Base-by-base conservation (phyloP, 2,329 filamentous ascomycete genomes). In the Ceratocystis papillata region DNA sequence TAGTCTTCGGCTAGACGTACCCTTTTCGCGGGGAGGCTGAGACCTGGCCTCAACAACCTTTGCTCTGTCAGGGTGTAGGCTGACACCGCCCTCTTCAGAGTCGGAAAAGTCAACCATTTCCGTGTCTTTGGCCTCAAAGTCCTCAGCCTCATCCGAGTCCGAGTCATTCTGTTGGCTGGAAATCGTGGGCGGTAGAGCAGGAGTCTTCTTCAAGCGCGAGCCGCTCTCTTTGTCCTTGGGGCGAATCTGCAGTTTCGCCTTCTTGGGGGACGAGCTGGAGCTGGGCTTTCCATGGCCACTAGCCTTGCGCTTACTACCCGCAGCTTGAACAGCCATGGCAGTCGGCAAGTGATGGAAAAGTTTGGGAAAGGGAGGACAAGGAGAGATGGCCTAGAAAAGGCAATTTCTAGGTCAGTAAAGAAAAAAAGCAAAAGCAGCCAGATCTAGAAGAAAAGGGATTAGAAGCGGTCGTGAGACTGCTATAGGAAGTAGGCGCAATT, bases 241-340 rank as follows among this genome's bases (percentile, higher is more conserved):
- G 70, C 74, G 75, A 67, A 75, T 74, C 67, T 73, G 72, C 3
- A 80, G 71, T 70, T 79, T 78, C 48, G 77, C 75, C 73, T 86
- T 86, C 74, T 84, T 84, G 48, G 73, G 70, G 66, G 76, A 76
- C 64, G 76, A 76, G 60, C 76, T 75, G 20, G 76, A 70, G 63
- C 73, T 77, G 57, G 77, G 74, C 73, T 81, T 83, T 45, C 73
- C 73, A 44, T 71, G 72, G 6, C 77, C 73, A 30, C 77, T 74
- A 44, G 78, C 77, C 75, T 87, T 87, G 70, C 84, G 78, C 76
- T 87, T 87, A 68, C 75, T 79, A 63, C 80, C 80, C 45, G 75
- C 74, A 67, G 73, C 72, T 72, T 80, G 83, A 53, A 67, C 66
- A 59, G 65, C 69, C 68, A 63, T 69, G 55, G 57, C 33, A 63